These are phyloP conservation scores for Flaveria brownii DNA, from an alignment of 129 eudicot genomes.

Conservation along the genomic window DNA sequence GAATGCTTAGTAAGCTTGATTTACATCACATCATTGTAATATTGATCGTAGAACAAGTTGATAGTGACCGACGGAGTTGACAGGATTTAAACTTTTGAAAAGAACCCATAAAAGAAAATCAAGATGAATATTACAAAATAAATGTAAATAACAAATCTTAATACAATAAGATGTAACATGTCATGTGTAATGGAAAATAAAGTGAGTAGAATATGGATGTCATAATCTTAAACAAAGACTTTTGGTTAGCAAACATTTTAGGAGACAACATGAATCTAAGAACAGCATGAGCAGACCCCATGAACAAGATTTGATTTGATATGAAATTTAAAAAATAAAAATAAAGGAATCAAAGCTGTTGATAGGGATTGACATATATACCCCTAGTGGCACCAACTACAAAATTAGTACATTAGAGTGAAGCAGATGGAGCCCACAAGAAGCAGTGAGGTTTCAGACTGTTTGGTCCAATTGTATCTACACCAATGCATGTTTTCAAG, in stretches of 20 bases:
- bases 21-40: neutral
- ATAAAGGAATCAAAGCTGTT: conserved; percentile 12
- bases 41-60: neutral
- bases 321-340: neutral
- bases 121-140: neutral
- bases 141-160: neutral
- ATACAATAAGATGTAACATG: conserved; percentile 1
- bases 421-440: conserved; percentile 16
- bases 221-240: conserved; percentile 42
- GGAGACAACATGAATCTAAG: conserved; percentile 51
- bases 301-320: conserved; percentile 31
- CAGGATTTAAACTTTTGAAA: neutral
- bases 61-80: neutral
- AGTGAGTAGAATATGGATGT: conserved; percentile 43
- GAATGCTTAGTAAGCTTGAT: neutral
- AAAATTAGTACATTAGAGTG: conserved; percentile 9
- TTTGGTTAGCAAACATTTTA: conserved; percentile 36
- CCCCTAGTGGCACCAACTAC: conserved; percentile 20
- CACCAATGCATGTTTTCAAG: conserved; percentile 24
- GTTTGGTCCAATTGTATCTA: conserved; percentile 33
- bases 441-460: conserved; percentile 27
- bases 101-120: neutral
- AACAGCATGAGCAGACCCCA: conserved; percentile 48
- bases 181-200: conserved; percentile 22
- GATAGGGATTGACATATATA: conserved; percentile 17